Conservation (phyloP, 139 green algal species). For the Zygnema circumcarinatum region DNA sequence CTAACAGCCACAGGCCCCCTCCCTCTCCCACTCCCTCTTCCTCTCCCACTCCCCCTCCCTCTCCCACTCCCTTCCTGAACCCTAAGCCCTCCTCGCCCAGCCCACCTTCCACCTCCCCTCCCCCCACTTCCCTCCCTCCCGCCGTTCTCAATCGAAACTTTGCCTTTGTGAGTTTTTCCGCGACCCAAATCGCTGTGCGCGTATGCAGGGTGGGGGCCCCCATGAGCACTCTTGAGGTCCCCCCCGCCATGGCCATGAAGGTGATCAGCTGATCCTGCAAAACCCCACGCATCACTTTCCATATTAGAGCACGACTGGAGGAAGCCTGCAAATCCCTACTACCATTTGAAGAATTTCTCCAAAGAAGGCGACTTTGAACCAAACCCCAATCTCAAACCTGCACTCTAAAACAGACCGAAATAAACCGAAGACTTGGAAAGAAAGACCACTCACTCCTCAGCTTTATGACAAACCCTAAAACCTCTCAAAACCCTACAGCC, state of each 20-base stretch:
- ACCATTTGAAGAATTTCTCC: no score
- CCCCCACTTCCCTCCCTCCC: not conserved
- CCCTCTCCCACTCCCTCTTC: not conserved
- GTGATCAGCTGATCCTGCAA: conserved; percentile 84
- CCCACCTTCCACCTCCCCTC: not conserved
- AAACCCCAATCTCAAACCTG: no score
- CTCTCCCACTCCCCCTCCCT: not conserved
- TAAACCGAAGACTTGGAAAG: conserved; percentile 4
- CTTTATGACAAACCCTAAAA: no score
- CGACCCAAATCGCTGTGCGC: conserved; percentile 77
- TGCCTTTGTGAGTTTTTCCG: conserved; percentile 62
- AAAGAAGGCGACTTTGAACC: no score
- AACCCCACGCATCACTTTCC: no score
- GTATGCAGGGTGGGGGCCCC: conserved; percentile 80
- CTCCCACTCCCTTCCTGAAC: not conserved
- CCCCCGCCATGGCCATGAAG: conserved; percentile 81
- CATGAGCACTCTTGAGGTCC: conserved; percentile 68
- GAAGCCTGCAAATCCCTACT: no score
- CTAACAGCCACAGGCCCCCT: not conserved
- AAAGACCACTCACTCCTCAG: no score
- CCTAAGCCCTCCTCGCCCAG: not conserved
- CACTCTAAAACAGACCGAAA: no score
- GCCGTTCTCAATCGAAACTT: not conserved
- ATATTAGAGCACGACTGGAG: no score
- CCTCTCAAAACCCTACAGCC: no score